Base-by-base conservation (phyloP, 768 basidiomycete genomes). In the Chalciporus sphaerocephalus region DNA sequence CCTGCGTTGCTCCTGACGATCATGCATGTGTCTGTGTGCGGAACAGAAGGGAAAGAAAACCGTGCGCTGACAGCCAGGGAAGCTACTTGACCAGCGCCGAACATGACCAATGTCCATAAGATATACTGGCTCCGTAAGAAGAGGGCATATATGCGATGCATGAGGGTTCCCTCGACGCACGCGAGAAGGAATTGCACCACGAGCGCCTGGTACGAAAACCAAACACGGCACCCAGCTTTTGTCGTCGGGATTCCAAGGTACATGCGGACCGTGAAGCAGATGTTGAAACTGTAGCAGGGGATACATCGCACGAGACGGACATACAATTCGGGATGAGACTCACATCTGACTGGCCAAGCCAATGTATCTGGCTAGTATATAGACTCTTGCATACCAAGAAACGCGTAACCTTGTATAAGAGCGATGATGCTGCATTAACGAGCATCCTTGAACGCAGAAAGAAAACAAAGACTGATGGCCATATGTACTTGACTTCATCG, bases 181-280 rank as follows among this genome's bases (percentile, higher is more conserved):
- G 20, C 1, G 3, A 62, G 42, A 10, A 62, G 41, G 13, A 38
- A 6, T 32, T 62, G 58, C 13, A 54, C 16, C 5, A 40, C 13
- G 7, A 16, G 0, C 3, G 58, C 48, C 40, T 62, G 53, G 40
- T 49, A 62, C 1, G 2, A 5, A 18, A 47, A 53, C 60, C 60
- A 62, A 5, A 36, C 1, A 11, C 27, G 47, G 22, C 60, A 62
- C 21, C 44, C 42, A 2, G 18, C 1, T 6, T 45, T 34, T 0
- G 53, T 23, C 3, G 50, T 46, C 9, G 28, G 7, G 37, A 52
- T 16, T 1, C 49, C 56, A 8, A 44, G 15, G 15, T 42, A 42
- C 52, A 62, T 58, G 12, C 60, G 56, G 11, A 48, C 32, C 2
- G 51, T 34, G 25, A 62, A 62, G 32, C 35, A 47, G 17, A 62